phyloP scores from a whole-genome alignment of 768 basidiomycete genomes.

The Clavulina sp. region DNA sequence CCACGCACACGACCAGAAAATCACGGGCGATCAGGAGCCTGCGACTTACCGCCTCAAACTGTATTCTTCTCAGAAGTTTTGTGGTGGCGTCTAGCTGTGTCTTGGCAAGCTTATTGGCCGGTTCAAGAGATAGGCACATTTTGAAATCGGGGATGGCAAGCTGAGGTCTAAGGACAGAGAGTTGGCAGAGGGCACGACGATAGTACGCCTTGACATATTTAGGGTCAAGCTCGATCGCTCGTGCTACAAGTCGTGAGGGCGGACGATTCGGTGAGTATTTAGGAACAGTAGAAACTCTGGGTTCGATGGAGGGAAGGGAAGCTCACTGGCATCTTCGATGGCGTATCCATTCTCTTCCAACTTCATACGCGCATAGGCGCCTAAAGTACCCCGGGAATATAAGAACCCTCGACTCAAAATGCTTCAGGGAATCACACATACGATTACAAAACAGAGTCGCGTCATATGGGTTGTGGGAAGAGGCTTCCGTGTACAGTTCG shows the following conservation, averaged over 20 bases:
- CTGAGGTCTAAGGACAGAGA: slow-evolving; percentile 79
- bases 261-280: no score
- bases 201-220: slow-evolving; percentile 85
- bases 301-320: not conserved
- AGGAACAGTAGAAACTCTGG: no score
- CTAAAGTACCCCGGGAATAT: slow-evolving; percentile 7
- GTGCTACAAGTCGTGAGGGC: slow-evolving; percentile 42
- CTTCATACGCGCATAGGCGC: slow-evolving; percentile 78
- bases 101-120: slow-evolving; percentile 64
- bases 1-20: not conserved
- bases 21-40: not conserved
- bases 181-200: slow-evolving; percentile 76
- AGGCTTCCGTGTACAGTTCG: slow-evolving; percentile 63
- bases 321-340: slow-evolving; percentile 59
- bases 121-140: slow-evolving; percentile 67
- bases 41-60: slow-evolving; percentile 67
- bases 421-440: slow-evolving; percentile 8
- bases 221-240: slow-evolving; percentile 75
- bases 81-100: slow-evolving; percentile 73
- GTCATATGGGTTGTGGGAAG: slow-evolving; percentile 75
- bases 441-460: slow-evolving; percentile 89
- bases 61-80: slow-evolving; percentile 76
- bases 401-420: not conserved
- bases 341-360: slow-evolving; percentile 82
- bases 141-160: slow-evolving; percentile 77